Evolutionary conservation across 768 basidiomycete genomes (phyloP).

Genomic region (Lepiota brunneoincarnata): DNA sequence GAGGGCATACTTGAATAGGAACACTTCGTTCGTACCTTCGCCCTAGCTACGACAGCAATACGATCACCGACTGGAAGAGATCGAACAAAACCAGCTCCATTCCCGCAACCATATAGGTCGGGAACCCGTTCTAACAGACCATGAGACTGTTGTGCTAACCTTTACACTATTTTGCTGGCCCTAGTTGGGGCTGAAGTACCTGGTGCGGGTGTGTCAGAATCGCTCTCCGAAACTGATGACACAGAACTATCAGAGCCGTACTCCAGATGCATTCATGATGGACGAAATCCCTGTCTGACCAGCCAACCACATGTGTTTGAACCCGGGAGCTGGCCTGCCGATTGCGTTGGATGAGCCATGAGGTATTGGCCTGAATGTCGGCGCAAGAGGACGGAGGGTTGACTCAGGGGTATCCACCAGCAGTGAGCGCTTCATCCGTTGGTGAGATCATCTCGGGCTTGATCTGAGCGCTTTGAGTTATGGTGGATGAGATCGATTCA

Average conservation of each 20-base stretch:
- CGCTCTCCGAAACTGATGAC: too few species aligned
- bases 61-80: constrained; percentile 15
- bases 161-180: too few species aligned
- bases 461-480: not conserved
- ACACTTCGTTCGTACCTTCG: constrained; percentile 18
- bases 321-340: constrained; percentile 16
- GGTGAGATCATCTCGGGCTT: not conserved
- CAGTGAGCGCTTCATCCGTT: not conserved
- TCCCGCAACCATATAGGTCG: constrained; percentile 1
- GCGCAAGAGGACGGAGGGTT: not conserved
- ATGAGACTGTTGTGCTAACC: too few species aligned
- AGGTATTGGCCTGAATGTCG: constrained; percentile 2
- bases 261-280: not conserved
- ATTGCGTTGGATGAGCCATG: constrained; percentile 28
- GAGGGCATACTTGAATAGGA: too few species aligned
- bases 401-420: not conserved
- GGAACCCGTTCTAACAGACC: too few species aligned
- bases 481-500: not conserved
- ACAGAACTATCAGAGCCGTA: too few species aligned
- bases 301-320: constrained; percentile 21
- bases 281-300: constrained; percentile 16
- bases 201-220: too few species aligned
- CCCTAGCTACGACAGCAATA: constrained; percentile 23
- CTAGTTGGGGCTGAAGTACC: not conserved
- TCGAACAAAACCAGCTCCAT: constrained; percentile 14